A percentile compares a stretch with the other conserved stretches of the same genome.
These are phyloP conservation scores for Trichoderma aggressivum DNA, from an alignment of 2,329 filamentous ascomycete species.

Conservation along the genomic window DNA sequence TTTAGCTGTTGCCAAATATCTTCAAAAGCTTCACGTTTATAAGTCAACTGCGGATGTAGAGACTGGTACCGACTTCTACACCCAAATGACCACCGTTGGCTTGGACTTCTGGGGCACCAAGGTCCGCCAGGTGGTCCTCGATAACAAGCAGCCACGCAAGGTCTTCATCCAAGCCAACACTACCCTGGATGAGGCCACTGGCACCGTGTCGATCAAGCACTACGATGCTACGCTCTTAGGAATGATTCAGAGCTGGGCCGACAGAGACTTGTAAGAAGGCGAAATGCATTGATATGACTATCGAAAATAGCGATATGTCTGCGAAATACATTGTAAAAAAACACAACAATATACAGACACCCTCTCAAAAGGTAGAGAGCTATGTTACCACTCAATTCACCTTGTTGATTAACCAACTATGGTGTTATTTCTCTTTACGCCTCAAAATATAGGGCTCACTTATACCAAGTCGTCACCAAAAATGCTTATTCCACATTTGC, in stretches of 20 bases:
- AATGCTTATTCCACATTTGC: background rate
- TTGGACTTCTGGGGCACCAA: constrained; percentile 78
- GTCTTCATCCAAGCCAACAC: constrained; percentile 96
- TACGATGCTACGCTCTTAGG: constrained; percentile 80
- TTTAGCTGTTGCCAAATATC: constrained; percentile 73
- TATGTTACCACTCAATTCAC: background rate
- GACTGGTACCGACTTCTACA: constrained; percentile 74
- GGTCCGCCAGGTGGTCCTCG: constrained; percentile 71
- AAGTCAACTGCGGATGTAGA: constrained; percentile 85
- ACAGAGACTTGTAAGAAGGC: constrained; percentile 47
- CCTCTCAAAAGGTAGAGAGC: background rate
- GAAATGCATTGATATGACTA: background rate
- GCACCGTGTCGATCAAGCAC: constrained; percentile 74
- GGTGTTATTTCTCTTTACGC: background rate
- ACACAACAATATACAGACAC: background rate
- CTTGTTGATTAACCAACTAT: background rate
- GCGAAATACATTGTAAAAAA: background rate
- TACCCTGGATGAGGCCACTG: constrained; percentile 62
- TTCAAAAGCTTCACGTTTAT: constrained; percentile 90
- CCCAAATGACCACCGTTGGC: constrained; percentile 77
- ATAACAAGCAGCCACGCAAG: constrained; percentile 78
- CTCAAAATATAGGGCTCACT: background rate
- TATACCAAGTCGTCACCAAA: background rate
- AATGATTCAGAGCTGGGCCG: constrained; percentile 78
- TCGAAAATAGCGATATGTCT: background rate